Percentiles rank a stretch among this genome's conserved stretches.
Conservation (phyloP, 306 rosid genomes). For the Senna siamea region DNA sequence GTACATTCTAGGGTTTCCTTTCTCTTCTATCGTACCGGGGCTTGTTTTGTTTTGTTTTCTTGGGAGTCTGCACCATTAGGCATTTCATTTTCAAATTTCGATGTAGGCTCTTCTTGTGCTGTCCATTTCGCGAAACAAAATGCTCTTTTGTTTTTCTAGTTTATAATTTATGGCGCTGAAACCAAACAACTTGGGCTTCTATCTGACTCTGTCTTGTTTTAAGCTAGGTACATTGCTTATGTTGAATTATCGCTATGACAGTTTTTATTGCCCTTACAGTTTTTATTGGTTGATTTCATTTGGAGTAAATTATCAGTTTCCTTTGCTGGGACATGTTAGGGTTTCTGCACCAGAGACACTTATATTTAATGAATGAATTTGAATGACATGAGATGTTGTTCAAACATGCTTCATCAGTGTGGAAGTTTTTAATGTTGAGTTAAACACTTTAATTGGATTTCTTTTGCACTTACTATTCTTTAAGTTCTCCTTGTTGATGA, state of each 20-base stretch:
- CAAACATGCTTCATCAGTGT: neutral
- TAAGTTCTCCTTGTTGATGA: neutral
- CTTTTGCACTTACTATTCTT: neutral
- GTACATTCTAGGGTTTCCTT: conserved; percentile 24
- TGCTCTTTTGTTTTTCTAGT: neutral
- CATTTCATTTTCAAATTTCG: neutral
- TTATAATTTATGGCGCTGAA: neutral
- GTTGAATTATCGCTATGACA: conserved; percentile 5
- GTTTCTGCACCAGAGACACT: neutral
- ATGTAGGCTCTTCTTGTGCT: neutral
- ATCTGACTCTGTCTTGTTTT: neutral
- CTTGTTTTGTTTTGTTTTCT: neutral
- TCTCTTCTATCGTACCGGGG: neutral
- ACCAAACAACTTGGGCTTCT: neutral
- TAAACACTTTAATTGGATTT: neutral
- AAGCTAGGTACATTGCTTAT: conserved; percentile 21
- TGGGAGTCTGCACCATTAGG: conserved; percentile 12
- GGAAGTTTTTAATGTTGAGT: neutral
- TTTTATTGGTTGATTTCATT: conserved; percentile 3
- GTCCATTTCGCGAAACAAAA: neutral
- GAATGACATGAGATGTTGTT: neutral
- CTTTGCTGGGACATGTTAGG: conserved; percentile 2
- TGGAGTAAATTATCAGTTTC: neutral
- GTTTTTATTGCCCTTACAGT: neutral
- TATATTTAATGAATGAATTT: neutral